Conservation (phyloP, 306 rosid species). For the Luffa aegyptiaca region DNA sequence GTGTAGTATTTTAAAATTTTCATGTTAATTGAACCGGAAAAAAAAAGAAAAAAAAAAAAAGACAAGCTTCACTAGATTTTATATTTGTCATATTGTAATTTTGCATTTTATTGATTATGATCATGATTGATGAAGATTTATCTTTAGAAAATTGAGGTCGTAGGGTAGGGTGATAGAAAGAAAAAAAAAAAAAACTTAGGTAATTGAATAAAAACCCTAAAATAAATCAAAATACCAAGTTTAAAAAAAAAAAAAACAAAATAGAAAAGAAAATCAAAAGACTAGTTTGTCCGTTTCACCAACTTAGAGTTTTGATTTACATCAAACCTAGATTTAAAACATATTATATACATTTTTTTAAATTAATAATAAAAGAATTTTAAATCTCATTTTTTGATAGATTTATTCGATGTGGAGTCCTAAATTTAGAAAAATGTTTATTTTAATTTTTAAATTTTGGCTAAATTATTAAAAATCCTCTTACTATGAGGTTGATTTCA, state of each 20-base stretch:
- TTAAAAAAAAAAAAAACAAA: neutral
- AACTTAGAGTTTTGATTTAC: neutral
- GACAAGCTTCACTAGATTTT: neutral
- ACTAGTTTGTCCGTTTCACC: neutral
- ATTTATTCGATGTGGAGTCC: too few species aligned
- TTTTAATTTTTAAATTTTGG: too few species aligned
- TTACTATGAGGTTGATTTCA: too few species aligned
- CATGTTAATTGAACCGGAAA: neutral
- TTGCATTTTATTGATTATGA: neutral
- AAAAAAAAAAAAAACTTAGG: neutral
- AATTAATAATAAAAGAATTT: too few species aligned
- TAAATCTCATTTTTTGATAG: too few species aligned
- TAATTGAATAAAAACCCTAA: neutral
- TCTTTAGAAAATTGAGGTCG: neutral
- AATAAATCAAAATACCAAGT: neutral
- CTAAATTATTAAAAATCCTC: too few species aligned
- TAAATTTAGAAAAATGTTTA: too few species aligned
- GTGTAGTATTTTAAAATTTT: too few species aligned
- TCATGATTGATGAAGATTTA: neutral
- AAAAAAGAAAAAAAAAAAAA: too few species aligned
- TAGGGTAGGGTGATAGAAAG: neutral
- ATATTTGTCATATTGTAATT: neutral
- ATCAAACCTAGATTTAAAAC: neutral
- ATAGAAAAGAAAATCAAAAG: neutral
- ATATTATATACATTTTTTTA: too few species aligned